Evolutionary conservation across 768 basidiomycete species (phyloP).

Genomic region (Mycena olivaceomarginata): DNA sequence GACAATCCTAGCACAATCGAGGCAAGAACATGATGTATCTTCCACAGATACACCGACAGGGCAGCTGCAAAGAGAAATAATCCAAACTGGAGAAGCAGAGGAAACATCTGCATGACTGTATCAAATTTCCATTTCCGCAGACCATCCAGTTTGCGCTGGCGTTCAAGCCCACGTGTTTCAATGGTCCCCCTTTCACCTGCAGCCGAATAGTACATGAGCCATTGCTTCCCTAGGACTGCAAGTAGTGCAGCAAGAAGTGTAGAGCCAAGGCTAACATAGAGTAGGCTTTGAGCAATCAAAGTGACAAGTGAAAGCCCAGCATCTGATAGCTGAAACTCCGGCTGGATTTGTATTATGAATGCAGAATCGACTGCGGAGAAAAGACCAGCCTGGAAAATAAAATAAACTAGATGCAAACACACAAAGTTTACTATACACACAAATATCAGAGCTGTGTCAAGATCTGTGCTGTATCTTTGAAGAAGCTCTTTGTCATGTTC

Average conservation of each 20-base stretch:
- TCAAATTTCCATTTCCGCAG: constrained; percentile 4
- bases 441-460: neutral
- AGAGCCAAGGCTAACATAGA: neutral
- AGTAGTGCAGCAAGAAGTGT: neutral
- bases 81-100: neutral
- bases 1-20: neutral
- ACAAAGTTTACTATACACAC: neutral
- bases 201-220: constrained; percentile 12
- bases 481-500: too few species aligned
- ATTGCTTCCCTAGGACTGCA: constrained; percentile 1
- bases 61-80: neutral
- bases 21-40: neutral
- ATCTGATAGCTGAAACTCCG: neutral
- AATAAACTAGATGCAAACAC: too few species aligned
- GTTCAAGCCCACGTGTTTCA: constrained; percentile 7
- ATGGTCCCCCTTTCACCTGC: neutral
- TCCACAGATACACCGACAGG: neutral
- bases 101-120: neutral
- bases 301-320: neutral
- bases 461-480: too few species aligned
- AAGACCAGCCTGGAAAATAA: neutral
- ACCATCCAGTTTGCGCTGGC: constrained; percentile 12
- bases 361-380: neutral
- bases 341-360: neutral
- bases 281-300: neutral